Evolutionary conservation across 192 early-diverging fungal species (phyloP), one percentile per base, ranked within the genome.

Genomic region (Allomyces arbusculus): DNA sequence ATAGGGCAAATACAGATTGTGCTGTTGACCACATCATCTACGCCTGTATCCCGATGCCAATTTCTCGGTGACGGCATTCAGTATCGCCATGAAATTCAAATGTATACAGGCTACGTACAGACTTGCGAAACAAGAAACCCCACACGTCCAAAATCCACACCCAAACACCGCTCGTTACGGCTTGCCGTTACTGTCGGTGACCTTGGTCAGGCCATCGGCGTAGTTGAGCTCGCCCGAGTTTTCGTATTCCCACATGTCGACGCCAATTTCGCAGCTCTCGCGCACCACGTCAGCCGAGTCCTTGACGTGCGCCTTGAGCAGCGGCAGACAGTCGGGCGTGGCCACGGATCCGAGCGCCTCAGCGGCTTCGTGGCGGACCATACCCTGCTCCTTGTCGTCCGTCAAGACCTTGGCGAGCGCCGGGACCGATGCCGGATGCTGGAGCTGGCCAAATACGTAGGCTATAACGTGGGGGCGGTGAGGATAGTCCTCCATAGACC

Each of bases 401-500:
- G 76, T 79, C n/a, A 98, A 78, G 8, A 84, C 79, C 66, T 86
- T 81, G 11, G 84, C 78, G 50, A 98, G 78, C 9, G 89, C 80
- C 28, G 93, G 92, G 0, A 98, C 89, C 24, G 84, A 83, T 7
- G 87, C 92, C 26, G 86, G 86, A 69, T 92, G 90, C 78, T 94
- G 92, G 83, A 98, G 84, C 74, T 98, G 92, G 64, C 95, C 95
- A 80, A 98, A 98, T 16, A 98, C 87, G 73, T 90, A 97, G 25
- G 91, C 90, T 44, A 88, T 40, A 63, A 63, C 0, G 8, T 3
- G 7, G 7, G 4, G 33, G 33, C 33, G 33, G 8, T 7, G 7
- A 40, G 33, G 8, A 40, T 8, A 0, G 33, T 40, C 33, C 3
- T 3, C 7, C 33, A 7, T 7, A 7, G 33, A 8, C 8, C 7